Conservation (phyloP, 257 asterid genomes). For the Solanum ossicruentum region DNA sequence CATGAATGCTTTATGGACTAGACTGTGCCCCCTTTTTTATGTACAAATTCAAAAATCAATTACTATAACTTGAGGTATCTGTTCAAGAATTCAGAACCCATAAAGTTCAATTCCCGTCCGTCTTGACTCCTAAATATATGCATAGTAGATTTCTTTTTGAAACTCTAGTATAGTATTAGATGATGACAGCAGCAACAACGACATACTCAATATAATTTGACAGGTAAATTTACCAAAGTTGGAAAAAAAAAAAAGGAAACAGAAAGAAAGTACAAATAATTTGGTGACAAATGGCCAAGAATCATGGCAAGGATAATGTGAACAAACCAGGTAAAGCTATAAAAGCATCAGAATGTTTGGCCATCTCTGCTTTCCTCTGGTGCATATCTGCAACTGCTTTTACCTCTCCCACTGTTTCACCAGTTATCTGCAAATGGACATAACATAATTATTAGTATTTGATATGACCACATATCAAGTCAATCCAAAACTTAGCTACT, state of each 20-base stretch:
- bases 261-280: not conserved
- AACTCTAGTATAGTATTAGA: not conserved
- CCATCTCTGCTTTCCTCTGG: conserved; percentile 34
- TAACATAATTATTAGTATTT: not conserved
- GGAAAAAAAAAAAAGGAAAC: no score
- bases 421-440: conserved; percentile 13
- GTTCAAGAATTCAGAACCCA: not conserved
- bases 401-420: conserved; percentile 33
- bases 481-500: not conserved
- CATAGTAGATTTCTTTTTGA: not conserved
- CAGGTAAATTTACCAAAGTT: not conserved
- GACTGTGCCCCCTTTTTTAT: not conserved
- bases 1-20: not conserved
- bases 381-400: conserved; percentile 33
- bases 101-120: not conserved
- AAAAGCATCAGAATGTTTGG: conserved; percentile 28
- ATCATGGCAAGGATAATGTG: not conserved
- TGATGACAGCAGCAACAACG: not conserved
- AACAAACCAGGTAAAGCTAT: conserved; percentile 28
- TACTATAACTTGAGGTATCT: not conserved
- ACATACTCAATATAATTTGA: not conserved
- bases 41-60: not conserved
- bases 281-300: not conserved
- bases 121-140: not conserved
- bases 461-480: not conserved